These are phyloP conservation scores for Thelonectria rubi DNA, from an alignment of 2,329 filamentous ascomycete species.

Conservation along the genomic window DNA sequence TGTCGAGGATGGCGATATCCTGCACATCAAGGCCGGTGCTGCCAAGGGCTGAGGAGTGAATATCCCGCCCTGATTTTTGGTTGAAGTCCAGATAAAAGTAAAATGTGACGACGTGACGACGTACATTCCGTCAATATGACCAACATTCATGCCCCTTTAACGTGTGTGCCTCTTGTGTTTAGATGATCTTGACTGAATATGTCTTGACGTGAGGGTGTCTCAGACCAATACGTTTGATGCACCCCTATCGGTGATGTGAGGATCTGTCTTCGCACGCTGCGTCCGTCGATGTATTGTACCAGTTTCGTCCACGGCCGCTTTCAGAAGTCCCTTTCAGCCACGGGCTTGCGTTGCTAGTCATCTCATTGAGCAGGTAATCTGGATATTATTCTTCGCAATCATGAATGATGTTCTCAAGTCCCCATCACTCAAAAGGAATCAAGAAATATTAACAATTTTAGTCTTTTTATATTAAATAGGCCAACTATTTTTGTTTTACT, in stretches of 20 bases:
- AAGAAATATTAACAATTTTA: not conserved
- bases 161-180: no score
- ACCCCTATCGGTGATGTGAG: no score
- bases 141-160: not conserved
- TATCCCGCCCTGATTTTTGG: constrained; percentile 13
- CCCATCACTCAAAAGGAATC: not conserved
- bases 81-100: constrained; percentile 34
- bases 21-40: constrained; percentile 91
- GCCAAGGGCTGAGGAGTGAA: constrained; percentile 69
- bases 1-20: constrained; percentile 81
- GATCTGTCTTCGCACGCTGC: no score
- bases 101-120: constrained; percentile 39
- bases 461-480: constrained; percentile 2
- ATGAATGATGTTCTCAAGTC: no score
- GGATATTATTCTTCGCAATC: no score
- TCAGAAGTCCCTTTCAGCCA: no score
- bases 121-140: not conserved
- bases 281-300: no score
- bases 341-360: no score
- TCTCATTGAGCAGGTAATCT: no score
- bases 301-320: no score
- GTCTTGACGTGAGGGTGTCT: not conserved
- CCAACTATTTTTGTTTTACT: constrained; percentile 9
- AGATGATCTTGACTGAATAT: not conserved
- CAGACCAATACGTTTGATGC: no score